Base-by-base conservation (phyloP, 2,329 filamentous ascomycete genomes). In the Ophiosphaerella korrae region DNA sequence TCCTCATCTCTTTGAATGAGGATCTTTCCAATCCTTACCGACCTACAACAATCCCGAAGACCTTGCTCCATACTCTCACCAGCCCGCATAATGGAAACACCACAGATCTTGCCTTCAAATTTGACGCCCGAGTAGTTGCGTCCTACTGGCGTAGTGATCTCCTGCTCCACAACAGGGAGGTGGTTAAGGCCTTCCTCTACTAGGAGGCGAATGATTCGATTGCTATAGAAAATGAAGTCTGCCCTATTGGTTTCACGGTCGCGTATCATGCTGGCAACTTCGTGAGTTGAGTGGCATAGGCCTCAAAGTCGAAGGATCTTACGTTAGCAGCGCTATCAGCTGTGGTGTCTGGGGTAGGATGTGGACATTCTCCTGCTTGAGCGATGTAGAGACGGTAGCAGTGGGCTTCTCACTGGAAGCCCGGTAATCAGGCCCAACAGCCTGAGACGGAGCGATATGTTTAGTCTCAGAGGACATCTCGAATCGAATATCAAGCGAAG, bases 181-280 rank as follows among this genome's bases (percentile, higher is more conserved):
- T 99, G 94, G 75, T 99, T 99, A 47, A 99, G 82, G 3, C 94
- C 94, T 77, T 99, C 94, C 76, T 99, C 94, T 35, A 99, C 94
- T 6, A 99, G 83, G 36, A 99, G 82, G 29, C 94, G 90, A 73
- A 97, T 97, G 73, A 99, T 97, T 53, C 94, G 87, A 77, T 99
- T 99, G 37, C 92, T 96, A 79, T 97, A 96, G 78, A 99, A 99
- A 71, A 99, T 97, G 74, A 99, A 99, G 75, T 99, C 94, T 56
- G 92, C 94, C 52, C 94, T 89, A 49, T 88, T 85, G 5, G 94
- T 99, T 62, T 88, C 84, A 74, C 89, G 90, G 75, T 96, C 92
- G 64, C 94, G 88, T 71, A 99, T 97, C 84, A 97, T 97, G 57
- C 93, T 97, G 45, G 39, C 14, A 36, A 3, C 11, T 5, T 16